A percentile compares a stretch with the other conserved stretches of the same genome.
phyloP scores from a whole-genome alignment of 75 land plant species.

The Cupressus sempervirens region DNA sequence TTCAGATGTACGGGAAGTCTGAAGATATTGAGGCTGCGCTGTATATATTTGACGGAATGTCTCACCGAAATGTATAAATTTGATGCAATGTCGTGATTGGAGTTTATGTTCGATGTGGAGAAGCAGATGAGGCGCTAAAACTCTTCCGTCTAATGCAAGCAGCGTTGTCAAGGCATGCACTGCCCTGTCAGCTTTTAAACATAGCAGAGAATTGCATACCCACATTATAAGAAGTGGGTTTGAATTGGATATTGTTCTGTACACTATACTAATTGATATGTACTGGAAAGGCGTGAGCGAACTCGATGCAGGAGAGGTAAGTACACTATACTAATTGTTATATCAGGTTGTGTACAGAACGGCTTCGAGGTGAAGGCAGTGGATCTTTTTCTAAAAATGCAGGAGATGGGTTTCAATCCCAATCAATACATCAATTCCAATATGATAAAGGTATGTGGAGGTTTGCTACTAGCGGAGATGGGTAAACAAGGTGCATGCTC shows the following conservation, averaged over 20 bases:
- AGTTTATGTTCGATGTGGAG: too few species aligned
- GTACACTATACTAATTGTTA: too few species aligned
- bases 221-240: too few species aligned
- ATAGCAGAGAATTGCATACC: constrained; percentile 18
- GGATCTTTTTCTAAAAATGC: constrained; percentile 8
- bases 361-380: constrained; percentile 5
- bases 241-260: too few species aligned
- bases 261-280: constrained; percentile 19
- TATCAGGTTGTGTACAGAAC: constrained; percentile 8
- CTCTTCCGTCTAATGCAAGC: constrained; percentile 19
- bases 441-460: constrained; percentile 27
- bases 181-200: constrained; percentile 1
- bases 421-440: constrained; percentile 42
- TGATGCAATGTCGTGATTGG: too few species aligned
- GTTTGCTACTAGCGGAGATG: neutral
- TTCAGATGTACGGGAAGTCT: too few species aligned
- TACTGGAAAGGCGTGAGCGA: constrained; percentile 23
- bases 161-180: constrained; percentile 26
- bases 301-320: constrained; percentile 25
- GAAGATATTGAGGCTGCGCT: too few species aligned
- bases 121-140: constrained; percentile 41
- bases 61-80: too few species aligned
- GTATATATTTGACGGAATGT: too few species aligned
- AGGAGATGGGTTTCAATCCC: neutral
- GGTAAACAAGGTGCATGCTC: constrained; percentile 23